Evolutionary conservation across 495 filamentous ascomycete genomes (phyloP).

Genomic region (Trichoderma virens): DNA sequence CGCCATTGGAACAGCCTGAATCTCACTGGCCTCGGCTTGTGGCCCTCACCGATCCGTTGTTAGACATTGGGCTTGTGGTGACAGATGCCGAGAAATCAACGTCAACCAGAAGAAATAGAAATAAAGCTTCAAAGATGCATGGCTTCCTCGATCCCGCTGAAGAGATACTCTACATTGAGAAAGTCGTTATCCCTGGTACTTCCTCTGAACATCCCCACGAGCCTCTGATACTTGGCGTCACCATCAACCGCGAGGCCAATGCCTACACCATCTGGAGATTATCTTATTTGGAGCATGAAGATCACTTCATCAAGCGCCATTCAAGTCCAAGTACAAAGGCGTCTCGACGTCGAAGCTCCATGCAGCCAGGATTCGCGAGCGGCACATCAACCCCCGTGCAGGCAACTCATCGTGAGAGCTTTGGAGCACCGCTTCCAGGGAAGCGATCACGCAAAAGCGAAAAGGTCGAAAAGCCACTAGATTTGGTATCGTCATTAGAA

Average conservation of each 20-base stretch:
- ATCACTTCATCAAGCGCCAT: constrained; percentile 43
- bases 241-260: constrained; percentile 62
- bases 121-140: constrained; percentile 16
- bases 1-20: constrained; percentile 35
- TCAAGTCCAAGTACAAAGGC: constrained; percentile 43
- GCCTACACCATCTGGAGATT: constrained; percentile 75
- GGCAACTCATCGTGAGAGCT: constrained; percentile 40
- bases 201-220: constrained; percentile 8
- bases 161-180: constrained; percentile 67
- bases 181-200: constrained; percentile 17
- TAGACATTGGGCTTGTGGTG: constrained; percentile 80
- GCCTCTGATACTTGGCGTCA: constrained; percentile 67
- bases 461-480: constrained; percentile 42
- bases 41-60: constrained; percentile 76
- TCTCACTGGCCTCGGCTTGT: constrained; percentile 71
- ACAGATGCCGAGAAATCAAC: constrained; percentile 30
- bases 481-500: constrained; percentile 59
- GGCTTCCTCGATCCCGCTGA: constrained; percentile 57
- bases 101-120: constrained; percentile 18
- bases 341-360: constrained; percentile 74
- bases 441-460: constrained; percentile 38
- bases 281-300: constrained; percentile 54
- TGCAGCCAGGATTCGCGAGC: constrained; percentile 64
- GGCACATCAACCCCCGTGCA: constrained; percentile 74
- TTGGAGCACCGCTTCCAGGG: constrained; percentile 37